Conservation (phyloP, 2,329 filamentous ascomycete species). For the Aspergillus jensenii region DNA sequence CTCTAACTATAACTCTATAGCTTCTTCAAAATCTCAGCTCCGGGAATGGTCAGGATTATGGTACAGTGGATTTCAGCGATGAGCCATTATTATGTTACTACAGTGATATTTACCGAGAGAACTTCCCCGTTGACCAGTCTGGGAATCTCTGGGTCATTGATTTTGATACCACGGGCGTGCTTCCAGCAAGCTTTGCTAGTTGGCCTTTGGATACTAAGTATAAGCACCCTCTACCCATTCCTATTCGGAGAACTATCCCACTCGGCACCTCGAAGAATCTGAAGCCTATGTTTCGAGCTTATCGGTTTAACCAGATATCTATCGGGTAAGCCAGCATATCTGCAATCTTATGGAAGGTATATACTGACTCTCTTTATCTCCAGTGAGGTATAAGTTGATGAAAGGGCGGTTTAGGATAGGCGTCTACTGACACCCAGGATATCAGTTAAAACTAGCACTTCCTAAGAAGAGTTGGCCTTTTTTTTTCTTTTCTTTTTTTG, state of each 20-base stretch:
- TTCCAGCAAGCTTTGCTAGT: conserved; percentile 1
- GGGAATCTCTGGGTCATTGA: conserved; percentile 1
- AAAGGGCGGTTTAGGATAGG: not conserved
- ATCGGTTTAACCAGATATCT: conserved; percentile 3
- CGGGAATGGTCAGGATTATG: not conserved
- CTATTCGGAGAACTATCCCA: conserved; percentile 2
- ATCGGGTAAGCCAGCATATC: not conserved
- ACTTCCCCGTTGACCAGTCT: not conserved
- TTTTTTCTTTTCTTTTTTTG: no score
- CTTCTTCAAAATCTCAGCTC: conserved; percentile 1
- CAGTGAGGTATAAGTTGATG: not conserved
- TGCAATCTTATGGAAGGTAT: not conserved
- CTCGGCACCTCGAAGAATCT: conserved; percentile 5
- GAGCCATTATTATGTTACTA: not conserved
- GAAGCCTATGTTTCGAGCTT: not conserved
- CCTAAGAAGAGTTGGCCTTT: no score
- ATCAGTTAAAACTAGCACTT: not conserved
- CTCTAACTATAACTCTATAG: not conserved
- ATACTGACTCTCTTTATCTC: not conserved
- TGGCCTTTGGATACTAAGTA: conserved; percentile 1
- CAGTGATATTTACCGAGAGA: not conserved
- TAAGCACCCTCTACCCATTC: conserved; percentile 1
- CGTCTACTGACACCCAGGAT: not conserved
- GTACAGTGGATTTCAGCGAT: not conserved
- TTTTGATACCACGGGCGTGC: not conserved